A percentile compares a stretch with the other conserved stretches of the same genome.
Evolutionary conservation across 2,329 filamentous ascomycete genomes (phyloP).

Genomic region (Aspergillus tanneri): DNA sequence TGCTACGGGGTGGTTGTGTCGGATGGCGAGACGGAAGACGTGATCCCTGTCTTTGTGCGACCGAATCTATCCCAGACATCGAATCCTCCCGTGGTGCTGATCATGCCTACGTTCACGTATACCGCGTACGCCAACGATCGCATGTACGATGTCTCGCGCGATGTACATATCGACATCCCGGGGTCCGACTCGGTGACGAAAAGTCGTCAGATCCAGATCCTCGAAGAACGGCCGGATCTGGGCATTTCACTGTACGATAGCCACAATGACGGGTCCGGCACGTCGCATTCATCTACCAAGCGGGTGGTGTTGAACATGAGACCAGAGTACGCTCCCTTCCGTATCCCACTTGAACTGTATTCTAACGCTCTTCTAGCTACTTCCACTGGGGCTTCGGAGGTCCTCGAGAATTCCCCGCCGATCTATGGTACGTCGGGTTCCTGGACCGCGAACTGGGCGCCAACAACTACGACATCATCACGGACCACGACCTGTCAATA

Average conservation of each 20-base stretch:
- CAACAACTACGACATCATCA: constrained; percentile 37
- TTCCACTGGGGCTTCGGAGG: constrained; percentile 37
- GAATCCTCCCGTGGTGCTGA: constrained; percentile 25
- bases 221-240: constrained; percentile 34
- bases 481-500: constrained; percentile 38
- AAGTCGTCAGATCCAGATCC: constrained; percentile 16
- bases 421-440: constrained; percentile 37
- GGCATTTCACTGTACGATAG: constrained; percentile 42
- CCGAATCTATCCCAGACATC: constrained; percentile 17
- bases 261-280: constrained; percentile 39
- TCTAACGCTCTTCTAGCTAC: constrained; percentile 19
- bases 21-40: constrained; percentile 24
- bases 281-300: constrained; percentile 31
- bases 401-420: constrained; percentile 39
- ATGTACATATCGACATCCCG: constrained; percentile 24
- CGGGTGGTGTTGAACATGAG: constrained; percentile 41
- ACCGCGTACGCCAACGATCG: constrained; percentile 43
- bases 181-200: constrained; percentile 11
- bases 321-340: constrained; percentile 19
- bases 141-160: constrained; percentile 33
- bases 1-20: constrained; percentile 14
- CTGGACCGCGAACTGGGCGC: constrained; percentile 29
- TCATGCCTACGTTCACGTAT: constrained; percentile 41
- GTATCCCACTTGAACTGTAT: background rate
- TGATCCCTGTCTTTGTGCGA: constrained; percentile 37